Conservation (phyloP, 257 asterid genomes). For the Voacanga thouarsii region DNA sequence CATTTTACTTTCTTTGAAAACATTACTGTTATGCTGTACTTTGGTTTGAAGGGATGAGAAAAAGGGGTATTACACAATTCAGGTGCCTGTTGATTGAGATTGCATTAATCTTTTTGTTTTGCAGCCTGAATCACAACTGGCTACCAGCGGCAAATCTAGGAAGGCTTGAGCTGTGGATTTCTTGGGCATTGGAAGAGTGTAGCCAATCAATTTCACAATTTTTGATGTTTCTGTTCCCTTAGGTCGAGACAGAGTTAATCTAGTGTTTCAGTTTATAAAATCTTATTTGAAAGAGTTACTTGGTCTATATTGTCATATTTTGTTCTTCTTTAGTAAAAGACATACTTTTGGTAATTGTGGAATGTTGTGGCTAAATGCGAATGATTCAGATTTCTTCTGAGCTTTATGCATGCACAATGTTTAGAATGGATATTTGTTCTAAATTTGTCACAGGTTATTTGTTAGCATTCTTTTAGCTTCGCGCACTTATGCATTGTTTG, state of each 20-base stretch:
- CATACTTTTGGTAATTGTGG: not conserved
- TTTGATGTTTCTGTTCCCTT: not conserved
- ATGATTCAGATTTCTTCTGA: not conserved
- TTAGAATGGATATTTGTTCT: too few relatives aligned
- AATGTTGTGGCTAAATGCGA: not conserved
- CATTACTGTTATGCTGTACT: not conserved
- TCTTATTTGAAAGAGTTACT: not conserved
- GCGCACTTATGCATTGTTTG: too few relatives aligned
- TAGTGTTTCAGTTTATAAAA: not conserved
- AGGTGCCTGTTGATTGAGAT: not conserved
- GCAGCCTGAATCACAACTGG: conserved; percentile 65
- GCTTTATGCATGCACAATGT: too few relatives aligned
- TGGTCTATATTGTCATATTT: not conserved
- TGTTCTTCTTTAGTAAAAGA: not conserved
- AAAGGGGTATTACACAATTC: not conserved
- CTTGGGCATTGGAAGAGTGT: not conserved
- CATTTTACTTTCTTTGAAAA: not conserved
- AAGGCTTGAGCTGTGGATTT: conserved; percentile 35
- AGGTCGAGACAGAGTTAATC: not conserved
- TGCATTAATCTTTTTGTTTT: not conserved
- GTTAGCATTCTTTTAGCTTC: too few relatives aligned
- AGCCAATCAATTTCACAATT: not conserved
- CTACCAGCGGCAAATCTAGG: conserved; percentile 51
- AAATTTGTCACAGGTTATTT: too few relatives aligned
- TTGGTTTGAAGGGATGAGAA: too few relatives aligned